Evolutionary conservation across 1,139 yeast species (phyloP).

Genomic region (Hansenula sp.): DNA sequence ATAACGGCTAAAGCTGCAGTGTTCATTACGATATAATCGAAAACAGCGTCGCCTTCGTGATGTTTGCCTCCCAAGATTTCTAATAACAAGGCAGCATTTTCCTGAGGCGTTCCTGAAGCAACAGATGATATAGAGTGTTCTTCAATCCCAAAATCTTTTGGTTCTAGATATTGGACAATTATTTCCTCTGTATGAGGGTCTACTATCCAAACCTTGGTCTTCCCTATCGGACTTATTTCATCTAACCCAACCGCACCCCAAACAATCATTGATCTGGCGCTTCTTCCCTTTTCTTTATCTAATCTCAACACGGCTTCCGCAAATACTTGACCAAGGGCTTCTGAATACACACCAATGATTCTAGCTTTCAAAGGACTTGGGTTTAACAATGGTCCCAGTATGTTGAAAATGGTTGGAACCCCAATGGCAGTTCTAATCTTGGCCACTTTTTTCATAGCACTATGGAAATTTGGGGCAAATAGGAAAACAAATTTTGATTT

Average conservation of each 20-base stretch:
- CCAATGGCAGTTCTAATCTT: slow-evolving; percentile 73
- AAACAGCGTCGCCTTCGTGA: slow-evolving; percentile 55
- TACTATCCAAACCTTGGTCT: slow-evolving; percentile 75
- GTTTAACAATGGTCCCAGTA: slow-evolving; percentile 87
- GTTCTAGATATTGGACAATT: slow-evolving; percentile 41
- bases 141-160: slow-evolving; percentile 75
- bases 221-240: slow-evolving; percentile 87
- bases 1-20: slow-evolving; percentile 84
- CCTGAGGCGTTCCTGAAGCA: slow-evolving; percentile 79
- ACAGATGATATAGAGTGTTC: slow-evolving; percentile 68
- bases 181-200: slow-evolving; percentile 41
- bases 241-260: slow-evolving; percentile 90
- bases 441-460: slow-evolving; percentile 87
- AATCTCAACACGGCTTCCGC: slow-evolving; percentile 73
- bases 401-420: slow-evolving; percentile 89
- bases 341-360: slow-evolving; percentile 84
- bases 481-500: slow-evolving; percentile 62
- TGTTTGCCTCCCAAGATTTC: slow-evolving; percentile 51
- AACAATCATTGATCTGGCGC: slow-evolving; percentile 71
- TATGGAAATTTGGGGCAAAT: slow-evolving; percentile 92
- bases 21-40: slow-evolving; percentile 84
- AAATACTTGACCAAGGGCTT: slow-evolving; percentile 73
- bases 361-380: slow-evolving; percentile 84
- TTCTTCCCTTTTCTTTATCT: slow-evolving; percentile 43
- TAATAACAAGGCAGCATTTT: slow-evolving; percentile 65